A percentile compares a stretch with the other conserved stretches of the same genome.
phyloP scores from a whole-genome alignment of 2,329 filamentous ascomycete genomes.

The Diplodia scrobiculata region DNA sequence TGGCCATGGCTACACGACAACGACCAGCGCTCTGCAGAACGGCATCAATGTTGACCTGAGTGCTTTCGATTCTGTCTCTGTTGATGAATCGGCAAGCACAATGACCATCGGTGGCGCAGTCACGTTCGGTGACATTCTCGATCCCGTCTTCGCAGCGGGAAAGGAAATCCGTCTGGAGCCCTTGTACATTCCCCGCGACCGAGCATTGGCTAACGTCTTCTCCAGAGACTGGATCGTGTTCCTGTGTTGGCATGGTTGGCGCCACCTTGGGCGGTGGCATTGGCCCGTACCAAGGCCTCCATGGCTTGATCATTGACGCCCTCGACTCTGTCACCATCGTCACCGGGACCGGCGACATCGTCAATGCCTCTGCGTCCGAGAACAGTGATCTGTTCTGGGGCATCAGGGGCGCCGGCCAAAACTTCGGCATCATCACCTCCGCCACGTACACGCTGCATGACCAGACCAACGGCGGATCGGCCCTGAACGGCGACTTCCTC shows the following conservation, averaged over 20 bases:
- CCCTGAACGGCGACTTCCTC: slow-evolving; percentile 29
- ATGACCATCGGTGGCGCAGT: slow-evolving; percentile 38
- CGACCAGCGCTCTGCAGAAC: slow-evolving; percentile 34
- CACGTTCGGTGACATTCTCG: slow-evolving; percentile 36
- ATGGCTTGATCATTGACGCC: slow-evolving; percentile 41
- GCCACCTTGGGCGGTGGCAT: slow-evolving; percentile 61
- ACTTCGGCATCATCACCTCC: slow-evolving; percentile 40
- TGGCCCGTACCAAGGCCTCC: slow-evolving; percentile 55
- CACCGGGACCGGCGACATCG: slow-evolving; percentile 38
- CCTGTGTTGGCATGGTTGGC: slow-evolving; percentile 55
- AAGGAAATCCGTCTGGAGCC: slow-evolving; percentile 40
- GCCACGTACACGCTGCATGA: not conserved
- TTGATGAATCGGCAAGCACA: slow-evolving; percentile 34
- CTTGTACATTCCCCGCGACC: not conserved
- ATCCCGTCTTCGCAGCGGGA: slow-evolving; percentile 35
- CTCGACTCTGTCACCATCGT: slow-evolving; percentile 37
- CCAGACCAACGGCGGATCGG: slow-evolving; percentile 17
- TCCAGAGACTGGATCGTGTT: not conserved
- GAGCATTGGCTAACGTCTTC: not conserved
- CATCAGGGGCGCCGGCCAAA: slow-evolving; percentile 44
- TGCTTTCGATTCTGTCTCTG: slow-evolving; percentile 35
- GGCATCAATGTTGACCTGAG: slow-evolving; percentile 42
- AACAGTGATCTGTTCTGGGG: slow-evolving; percentile 48
- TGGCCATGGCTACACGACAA: slow-evolving; percentile 41
- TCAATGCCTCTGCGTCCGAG: slow-evolving; percentile 36